These are phyloP conservation scores for Cladobotryum mycophilum DNA, from an alignment of 2,329 filamentous ascomycete species.

Conservation along the genomic window DNA sequence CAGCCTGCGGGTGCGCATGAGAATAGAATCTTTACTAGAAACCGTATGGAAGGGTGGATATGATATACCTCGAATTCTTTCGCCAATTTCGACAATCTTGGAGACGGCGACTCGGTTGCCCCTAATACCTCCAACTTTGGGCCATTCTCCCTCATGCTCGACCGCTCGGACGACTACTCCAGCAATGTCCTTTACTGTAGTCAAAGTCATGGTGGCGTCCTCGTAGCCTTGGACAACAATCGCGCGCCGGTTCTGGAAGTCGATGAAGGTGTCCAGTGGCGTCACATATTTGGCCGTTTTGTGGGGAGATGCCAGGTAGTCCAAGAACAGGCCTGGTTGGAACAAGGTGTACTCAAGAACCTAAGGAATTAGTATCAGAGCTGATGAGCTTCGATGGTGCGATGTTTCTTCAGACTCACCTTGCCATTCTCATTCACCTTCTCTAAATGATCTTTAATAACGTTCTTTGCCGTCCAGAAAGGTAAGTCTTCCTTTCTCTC, in stretches of 20 bases:
- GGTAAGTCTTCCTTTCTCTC: constrained; percentile 26
- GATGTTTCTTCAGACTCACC: constrained; percentile 17
- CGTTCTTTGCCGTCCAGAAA: constrained; percentile 46
- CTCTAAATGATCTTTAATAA: constrained; percentile 42
- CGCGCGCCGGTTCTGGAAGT: constrained; percentile 33
- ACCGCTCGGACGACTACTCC: constrained; percentile 33
- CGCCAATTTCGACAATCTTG: constrained; percentile 32
- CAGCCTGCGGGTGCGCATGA: constrained; percentile 5
- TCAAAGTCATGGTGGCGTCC: constrained; percentile 35
- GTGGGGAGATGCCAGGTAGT: constrained; percentile 47
- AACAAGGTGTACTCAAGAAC: constrained; percentile 50
- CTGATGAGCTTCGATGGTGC: background rate
- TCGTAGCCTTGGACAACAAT: constrained; percentile 36
- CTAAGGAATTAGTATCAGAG: constrained; percentile 20
- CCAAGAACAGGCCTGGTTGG: constrained; percentile 46
- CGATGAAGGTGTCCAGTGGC: constrained; percentile 29
- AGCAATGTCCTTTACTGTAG: constrained; percentile 37
- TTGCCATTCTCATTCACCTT: constrained; percentile 41
- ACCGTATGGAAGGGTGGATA: constrained; percentile 15
- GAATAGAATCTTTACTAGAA: background rate
- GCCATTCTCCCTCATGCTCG: constrained; percentile 38
- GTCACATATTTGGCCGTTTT: constrained; percentile 37
- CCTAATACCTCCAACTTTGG: constrained; percentile 33
- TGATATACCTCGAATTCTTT: constrained; percentile 33
- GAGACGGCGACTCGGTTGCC: constrained; percentile 28